Base-by-base conservation (phyloP, 1,139 yeast genomes). In the Candida pseudoviswanathii region DNA sequence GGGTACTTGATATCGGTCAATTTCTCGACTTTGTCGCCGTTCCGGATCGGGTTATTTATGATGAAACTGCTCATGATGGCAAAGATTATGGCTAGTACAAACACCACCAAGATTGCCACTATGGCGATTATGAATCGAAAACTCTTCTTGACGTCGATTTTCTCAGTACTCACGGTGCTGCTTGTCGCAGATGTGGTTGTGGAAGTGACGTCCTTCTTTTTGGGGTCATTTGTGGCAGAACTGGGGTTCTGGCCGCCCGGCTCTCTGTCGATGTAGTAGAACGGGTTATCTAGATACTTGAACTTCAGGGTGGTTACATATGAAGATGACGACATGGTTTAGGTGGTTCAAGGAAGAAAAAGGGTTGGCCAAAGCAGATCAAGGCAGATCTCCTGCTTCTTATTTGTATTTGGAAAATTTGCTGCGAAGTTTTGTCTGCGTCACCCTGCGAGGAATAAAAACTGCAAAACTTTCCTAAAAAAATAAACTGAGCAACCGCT, bases 1-100 rank as follows among this genome's bases (percentile, higher is more conserved):
- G 67, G 67, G 47, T 65, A 67, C 30, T 39, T 46, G 48, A 64
- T 11, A 32, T 41, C 31, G 8, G 54, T 46, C 27, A 51, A 39
- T 42, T 46, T 49, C 42, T 51, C 54, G 38, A 47, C 42, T 37
- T 47, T 51, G n/a, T 30, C 25, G 1, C 52, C 54, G 27, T 51
- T 44, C 26, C 52, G 29, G 29, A 51, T 31, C 4, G 54, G 54
- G 36, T 51, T 49, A 30, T 49, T 46, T 25, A 51, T 30, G 6
- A 49, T 31, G 5, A 37, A 33, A 29, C 40, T 46, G n/a, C 51
- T 38, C 39, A 38, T 44, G 7, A 51, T 45, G n/a, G 48, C 50
- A 41, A 51, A 51, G 25, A 45, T 32, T 4, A 51, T 32, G 3
- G 54, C 51, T n/a, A 48, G 22, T 10, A 43, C 30, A 25, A 50